Evolutionary conservation across 768 basidiomycete genomes (phyloP), one percentile per base, ranked within the genome.

Genomic region (Galerina marginata): DNA sequence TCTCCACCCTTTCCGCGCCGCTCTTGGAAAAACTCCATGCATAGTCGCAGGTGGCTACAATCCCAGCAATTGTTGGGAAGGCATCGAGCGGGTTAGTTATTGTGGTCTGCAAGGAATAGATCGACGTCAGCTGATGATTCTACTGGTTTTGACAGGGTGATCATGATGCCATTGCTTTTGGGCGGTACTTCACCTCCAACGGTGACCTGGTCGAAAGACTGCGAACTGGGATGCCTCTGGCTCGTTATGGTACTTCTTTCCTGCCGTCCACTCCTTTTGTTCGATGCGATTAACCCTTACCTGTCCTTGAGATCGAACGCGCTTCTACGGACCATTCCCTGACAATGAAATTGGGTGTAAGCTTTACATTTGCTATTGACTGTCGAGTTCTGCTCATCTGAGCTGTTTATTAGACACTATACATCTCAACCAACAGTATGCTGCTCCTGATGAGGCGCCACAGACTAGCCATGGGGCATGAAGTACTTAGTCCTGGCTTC

Each of bases 31-130:
- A 12, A 67, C 65, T 12, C 59, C 59, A 0, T 64, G 60, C 44
- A 60, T 67, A 37, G 65, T 67, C 25, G 62, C 65, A 9, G 65
- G 65, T 15, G 65, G 65, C 16, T 67, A 67, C 37, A 64, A 64
- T 26, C 57, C 54, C 2, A 67, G 57, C 54, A 67, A 67, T 40
- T 64, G 65, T 39, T 67, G 62, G 65, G 48, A 64, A 16, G 65
- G 65, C 15, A 67, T 67, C 25, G 62, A 67, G 53, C 46, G 45
- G 33, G 65, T 60, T 11, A 12, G 50, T 47, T 46, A 29, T 44
- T 15, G 29, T 37, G 15, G 15, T 44, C 11, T 33, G 29, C 29
- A 7, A 33, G 7, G 4, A 33, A 33, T 33, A 33, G 29, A 4
- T 33, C 7, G 5, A 33, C 29, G 7, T 33, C 7, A 7, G 29